A percentile compares a stretch with the other conserved stretches of the same genome.
Evolutionary conservation across 352 stramenopile species (phyloP).

Genomic region (Blastocystis sp.): DNA sequence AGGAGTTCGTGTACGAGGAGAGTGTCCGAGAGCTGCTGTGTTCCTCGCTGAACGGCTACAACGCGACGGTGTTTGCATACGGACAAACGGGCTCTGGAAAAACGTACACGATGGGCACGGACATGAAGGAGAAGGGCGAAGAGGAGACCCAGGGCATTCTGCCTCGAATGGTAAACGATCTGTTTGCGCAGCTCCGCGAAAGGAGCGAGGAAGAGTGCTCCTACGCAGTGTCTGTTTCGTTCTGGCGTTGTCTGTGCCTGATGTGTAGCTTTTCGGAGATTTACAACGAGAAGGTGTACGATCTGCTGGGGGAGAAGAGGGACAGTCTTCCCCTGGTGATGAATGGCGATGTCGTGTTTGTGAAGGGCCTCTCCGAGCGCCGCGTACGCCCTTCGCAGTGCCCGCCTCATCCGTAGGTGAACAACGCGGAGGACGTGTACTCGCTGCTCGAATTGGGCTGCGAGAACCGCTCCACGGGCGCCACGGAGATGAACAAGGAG

Average conservation of each 20-base stretch:
- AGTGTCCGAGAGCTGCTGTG: constrained; percentile 67
- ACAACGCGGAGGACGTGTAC: constrained; percentile 23
- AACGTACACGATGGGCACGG: constrained; percentile 73
- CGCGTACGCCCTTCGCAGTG: neutral
- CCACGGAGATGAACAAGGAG: constrained; percentile 93
- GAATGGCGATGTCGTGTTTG: constrained; percentile 76
- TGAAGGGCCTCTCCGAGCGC: constrained; percentile 76
- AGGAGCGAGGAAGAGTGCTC: constrained; percentile 7
- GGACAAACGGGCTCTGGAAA: constrained; percentile 73
- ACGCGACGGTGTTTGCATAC: constrained; percentile 73
- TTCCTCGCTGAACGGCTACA: constrained; percentile 69
- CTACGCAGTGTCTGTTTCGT: constrained; percentile 54
- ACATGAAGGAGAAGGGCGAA: neutral
- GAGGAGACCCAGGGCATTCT: constrained; percentile 48
- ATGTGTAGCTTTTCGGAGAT: constrained; percentile 79
- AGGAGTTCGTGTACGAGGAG: constrained; percentile 71
- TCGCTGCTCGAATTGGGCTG: constrained; percentile 59
- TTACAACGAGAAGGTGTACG: constrained; percentile 92
- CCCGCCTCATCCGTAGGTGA: neutral
- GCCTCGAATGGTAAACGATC: constrained; percentile 58
- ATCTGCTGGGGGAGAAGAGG: constrained; percentile 83
- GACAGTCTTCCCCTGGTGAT: constrained; percentile 71
- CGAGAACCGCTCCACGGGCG: constrained; percentile 82
- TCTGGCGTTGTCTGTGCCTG: neutral
- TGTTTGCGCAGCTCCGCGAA: constrained; percentile 39